A percentile compares a stretch with the other conserved stretches of the same genome.
Conservation (phyloP, 2,329 filamentous ascomycete species). For the Amauroascus verrucosus region DNA sequence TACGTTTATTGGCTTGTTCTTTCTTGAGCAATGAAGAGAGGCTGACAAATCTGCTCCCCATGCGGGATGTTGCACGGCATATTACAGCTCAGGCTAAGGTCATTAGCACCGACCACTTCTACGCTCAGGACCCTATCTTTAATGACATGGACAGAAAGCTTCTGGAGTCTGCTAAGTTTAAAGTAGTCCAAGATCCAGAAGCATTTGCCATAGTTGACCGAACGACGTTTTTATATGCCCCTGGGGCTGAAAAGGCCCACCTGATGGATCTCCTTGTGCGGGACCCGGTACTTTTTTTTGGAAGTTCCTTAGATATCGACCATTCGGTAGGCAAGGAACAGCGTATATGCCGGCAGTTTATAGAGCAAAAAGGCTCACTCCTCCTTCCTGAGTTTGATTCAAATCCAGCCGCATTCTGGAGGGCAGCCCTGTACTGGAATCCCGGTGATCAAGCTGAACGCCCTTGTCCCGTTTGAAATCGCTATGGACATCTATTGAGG, state of each 20-base stretch:
- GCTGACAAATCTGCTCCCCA: neutral
- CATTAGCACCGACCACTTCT: conserved; percentile 37
- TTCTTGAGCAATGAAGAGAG: neutral
- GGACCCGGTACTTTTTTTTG: conserved; percentile 48
- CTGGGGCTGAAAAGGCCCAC: conserved; percentile 47
- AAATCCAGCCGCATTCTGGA: conserved; percentile 31
- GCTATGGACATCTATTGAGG: neutral
- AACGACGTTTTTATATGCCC: conserved; percentile 49
- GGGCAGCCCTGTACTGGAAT: conserved; percentile 27
- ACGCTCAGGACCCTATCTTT: conserved; percentile 48
- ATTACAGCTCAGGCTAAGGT: conserved; percentile 6
- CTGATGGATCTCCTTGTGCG: conserved; percentile 42
- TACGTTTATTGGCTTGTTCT: conserved; percentile 15
- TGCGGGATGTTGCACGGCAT: neutral
- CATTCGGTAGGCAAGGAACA: conserved; percentile 12
- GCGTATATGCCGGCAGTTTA: conserved; percentile 15
- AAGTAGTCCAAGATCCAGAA: conserved; percentile 38
- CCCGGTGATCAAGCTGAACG: neutral
- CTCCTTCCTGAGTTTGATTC: conserved; percentile 24
- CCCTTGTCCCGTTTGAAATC: neutral
- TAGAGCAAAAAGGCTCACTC: conserved; percentile 17
- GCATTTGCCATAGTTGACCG: conserved; percentile 44
- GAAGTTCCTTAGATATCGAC: conserved; percentile 35
- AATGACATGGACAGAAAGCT: conserved; percentile 33
- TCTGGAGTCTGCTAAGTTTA: conserved; percentile 28